Evolutionary conservation across 441 rosid genomes (phyloP).

Genomic region (Pelargonium cotyledonis): DNA sequence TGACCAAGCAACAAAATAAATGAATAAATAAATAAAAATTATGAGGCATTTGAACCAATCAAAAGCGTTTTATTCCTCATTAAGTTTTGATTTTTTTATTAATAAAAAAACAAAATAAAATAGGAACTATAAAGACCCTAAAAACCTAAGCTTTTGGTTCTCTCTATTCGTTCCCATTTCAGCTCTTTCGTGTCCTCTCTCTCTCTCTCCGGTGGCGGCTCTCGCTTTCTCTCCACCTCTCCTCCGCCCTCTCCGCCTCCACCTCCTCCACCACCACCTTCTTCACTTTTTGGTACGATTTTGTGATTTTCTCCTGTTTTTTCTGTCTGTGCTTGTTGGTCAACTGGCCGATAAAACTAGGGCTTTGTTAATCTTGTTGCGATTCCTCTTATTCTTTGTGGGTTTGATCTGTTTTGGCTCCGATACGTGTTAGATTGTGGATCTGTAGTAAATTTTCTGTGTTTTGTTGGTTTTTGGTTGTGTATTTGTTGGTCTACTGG

Average conservation of each 20-base stretch:
- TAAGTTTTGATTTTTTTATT: too few relatives aligned
- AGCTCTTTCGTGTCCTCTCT: too few relatives aligned
- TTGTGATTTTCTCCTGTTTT: neutral
- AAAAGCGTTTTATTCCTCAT: too few relatives aligned
- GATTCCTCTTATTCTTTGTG: neutral
- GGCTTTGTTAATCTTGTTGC: neutral
- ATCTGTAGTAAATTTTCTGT: neutral
- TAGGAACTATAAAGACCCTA: too few relatives aligned
- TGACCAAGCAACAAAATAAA: too few relatives aligned
- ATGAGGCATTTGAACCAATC: too few relatives aligned
- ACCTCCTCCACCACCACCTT: neutral
- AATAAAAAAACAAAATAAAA: too few relatives aligned
- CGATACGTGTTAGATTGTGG: neutral
- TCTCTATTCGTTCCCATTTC: too few relatives aligned
- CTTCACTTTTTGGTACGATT: neutral
- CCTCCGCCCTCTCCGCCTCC: neutral
- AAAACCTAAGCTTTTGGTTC: too few relatives aligned
- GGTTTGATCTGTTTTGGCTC: neutral
- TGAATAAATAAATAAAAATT: too few relatives aligned
- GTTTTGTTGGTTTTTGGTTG: neutral
- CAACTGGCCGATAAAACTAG: neutral
- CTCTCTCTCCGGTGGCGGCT: too few relatives aligned
- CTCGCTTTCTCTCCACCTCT: neutral
- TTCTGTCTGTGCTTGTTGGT: neutral
- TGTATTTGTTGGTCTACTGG: neutral